Evolutionary conservation across 805 yeast species (phyloP).

Genomic region (Suhomyces sp.): DNA sequence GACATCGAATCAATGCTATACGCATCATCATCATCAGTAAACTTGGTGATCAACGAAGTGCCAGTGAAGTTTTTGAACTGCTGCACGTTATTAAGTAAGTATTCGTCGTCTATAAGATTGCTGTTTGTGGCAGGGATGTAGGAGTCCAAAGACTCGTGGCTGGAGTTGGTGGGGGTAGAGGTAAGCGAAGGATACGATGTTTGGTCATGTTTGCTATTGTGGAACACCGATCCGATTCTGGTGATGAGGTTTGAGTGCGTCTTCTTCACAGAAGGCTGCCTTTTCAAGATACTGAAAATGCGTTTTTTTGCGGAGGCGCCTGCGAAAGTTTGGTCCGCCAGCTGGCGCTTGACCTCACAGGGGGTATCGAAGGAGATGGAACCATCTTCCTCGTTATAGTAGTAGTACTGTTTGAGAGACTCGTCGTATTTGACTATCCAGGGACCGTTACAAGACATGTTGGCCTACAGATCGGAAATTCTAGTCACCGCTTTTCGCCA

Average conservation of each 20-base stretch:
- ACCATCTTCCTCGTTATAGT: constrained; percentile 10
- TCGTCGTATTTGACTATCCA: constrained; percentile 11
- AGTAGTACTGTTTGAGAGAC: constrained; percentile 13
- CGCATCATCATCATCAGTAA: constrained; percentile 12
- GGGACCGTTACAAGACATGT: background rate
- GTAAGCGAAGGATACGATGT: background rate
- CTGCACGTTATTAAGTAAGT: constrained; percentile 18
- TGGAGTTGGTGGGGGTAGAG: background rate
- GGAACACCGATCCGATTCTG: constrained; percentile 11
- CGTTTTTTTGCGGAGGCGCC: constrained; percentile 1
- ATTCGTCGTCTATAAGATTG: constrained; percentile 24
- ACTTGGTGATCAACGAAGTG: constrained; percentile 5
- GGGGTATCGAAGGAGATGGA: constrained; percentile 13
- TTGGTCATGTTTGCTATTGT: background rate
- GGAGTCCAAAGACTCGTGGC: background rate
- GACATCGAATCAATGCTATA: constrained; percentile 13
- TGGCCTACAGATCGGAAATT: background rate
- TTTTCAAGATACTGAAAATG: background rate
- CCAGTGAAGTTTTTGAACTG: constrained; percentile 12
- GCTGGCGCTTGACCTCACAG: constrained; percentile 11
- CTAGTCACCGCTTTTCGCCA: background rate
- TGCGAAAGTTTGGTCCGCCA: background rate
- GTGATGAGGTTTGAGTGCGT: constrained; percentile 2
- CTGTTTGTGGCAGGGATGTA: background rate
- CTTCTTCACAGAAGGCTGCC: background rate